A percentile compares a stretch with the other conserved stretches of the same genome.
Conservation (phyloP, 2,329 filamentous ascomycete species). For the Colletotrichum eleusines region DNA sequence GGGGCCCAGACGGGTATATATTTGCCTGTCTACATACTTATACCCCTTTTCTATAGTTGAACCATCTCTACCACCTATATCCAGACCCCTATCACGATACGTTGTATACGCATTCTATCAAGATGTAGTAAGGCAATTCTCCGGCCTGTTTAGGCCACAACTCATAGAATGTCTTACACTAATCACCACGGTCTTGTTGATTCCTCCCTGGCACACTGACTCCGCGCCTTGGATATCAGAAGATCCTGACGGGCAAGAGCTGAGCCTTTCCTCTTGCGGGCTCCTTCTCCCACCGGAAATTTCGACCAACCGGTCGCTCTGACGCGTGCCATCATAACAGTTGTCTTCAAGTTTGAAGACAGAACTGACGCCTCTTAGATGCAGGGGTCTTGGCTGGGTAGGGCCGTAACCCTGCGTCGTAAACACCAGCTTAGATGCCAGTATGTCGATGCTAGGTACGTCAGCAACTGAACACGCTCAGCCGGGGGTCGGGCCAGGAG, state of each 20-base stretch:
- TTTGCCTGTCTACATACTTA: no score
- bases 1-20: no score
- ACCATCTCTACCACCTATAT: no score
- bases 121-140: not conserved
- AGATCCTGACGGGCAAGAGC: not conserved
- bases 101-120: not conserved
- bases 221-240: not conserved
- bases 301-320: slow-evolving; percentile 5
- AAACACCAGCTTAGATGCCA: slow-evolving; percentile 51
- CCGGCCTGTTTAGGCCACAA: slow-evolving; percentile 1
- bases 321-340: slow-evolving; percentile 3
- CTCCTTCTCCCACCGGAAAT: slow-evolving; percentile 8
- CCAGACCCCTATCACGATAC: not conserved
- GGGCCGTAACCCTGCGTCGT: slow-evolving; percentile 14
- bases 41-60: no score
- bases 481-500: fast-evolving
- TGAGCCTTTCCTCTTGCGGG: not conserved
- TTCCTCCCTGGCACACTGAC: slow-evolving; percentile 3
- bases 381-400: not conserved
- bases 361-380: not conserved
- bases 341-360: not conserved
- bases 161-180: slow-evolving; percentile 26
- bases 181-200: slow-evolving; percentile 31
- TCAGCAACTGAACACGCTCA: not conserved
- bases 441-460: slow-evolving; percentile 48